phyloP scores from a whole-genome alignment of 2,329 filamentous ascomycete species.

The Sclerotiophoma versabilis region DNA sequence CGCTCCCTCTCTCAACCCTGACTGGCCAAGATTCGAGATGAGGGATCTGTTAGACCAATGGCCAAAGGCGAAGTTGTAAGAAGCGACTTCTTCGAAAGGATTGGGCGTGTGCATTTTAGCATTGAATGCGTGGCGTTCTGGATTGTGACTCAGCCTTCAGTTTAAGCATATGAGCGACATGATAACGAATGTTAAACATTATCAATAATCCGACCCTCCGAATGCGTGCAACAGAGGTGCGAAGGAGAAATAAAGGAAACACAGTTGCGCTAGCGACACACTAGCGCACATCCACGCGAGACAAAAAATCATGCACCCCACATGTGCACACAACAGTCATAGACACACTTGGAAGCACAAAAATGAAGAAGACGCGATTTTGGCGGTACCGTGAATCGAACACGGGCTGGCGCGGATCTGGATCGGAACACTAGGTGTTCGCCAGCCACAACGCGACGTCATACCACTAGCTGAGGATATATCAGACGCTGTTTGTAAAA shows the following conservation, averaged over 20 bases:
- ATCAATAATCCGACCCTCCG: too few relatives aligned
- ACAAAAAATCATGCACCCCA: constrained; percentile 6
- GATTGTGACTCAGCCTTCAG: neutral
- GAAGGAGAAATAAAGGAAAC: too few relatives aligned
- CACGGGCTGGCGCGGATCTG: constrained; percentile 49
- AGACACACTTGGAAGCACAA: too few relatives aligned
- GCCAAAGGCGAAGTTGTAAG: constrained; percentile 41
- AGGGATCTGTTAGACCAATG: constrained; percentile 56
- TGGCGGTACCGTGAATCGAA: constrained; percentile 42
- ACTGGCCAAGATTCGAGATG: constrained; percentile 66
- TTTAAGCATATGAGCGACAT: neutral
- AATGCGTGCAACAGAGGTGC: too few relatives aligned
- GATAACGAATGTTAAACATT: neutral
- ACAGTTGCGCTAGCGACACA: too few relatives aligned
- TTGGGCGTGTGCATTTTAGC: constrained; percentile 9
- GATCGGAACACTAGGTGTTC: constrained; percentile 30
- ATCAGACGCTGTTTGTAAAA: constrained; percentile 2
- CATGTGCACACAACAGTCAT: neutral
- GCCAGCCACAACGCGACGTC: constrained; percentile 51
- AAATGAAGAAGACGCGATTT: constrained; percentile 12
- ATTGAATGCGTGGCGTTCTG: constrained; percentile 14
- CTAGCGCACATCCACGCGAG: neutral
- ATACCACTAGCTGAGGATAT: constrained; percentile 42
- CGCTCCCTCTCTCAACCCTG: constrained; percentile 58
- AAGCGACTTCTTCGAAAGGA: neutral